Conservation (phyloP, 345 rosid genomes). For the Mercurialis annua region DNA sequence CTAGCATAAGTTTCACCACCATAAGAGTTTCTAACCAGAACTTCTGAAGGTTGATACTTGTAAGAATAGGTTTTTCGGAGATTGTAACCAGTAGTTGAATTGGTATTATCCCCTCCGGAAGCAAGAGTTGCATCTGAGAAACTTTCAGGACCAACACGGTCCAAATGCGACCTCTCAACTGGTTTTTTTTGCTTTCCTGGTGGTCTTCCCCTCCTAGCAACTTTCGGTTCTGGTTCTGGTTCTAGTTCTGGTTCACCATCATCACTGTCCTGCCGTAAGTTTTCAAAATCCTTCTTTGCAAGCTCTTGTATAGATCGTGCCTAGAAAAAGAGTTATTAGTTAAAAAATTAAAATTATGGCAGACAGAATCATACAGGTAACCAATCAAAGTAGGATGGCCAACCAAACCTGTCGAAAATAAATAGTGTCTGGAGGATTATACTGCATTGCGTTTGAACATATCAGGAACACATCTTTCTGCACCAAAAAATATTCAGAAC, state of each 20-base stretch:
- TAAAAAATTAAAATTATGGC: constrained; percentile 14
- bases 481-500: constrained; percentile 23
- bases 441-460: constrained; percentile 93
- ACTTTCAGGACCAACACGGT: constrained; percentile 55
- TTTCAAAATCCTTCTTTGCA: constrained; percentile 89
- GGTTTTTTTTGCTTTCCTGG: constrained; percentile 63
- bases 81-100: constrained; percentile 49
- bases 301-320: constrained; percentile 86
- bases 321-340: constrained; percentile 37
- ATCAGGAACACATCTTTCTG: constrained; percentile 84
- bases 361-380: not conserved
- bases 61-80: constrained; percentile 53
- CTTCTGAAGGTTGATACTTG: constrained; percentile 53
- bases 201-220: constrained; percentile 69
- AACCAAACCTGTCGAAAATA: constrained; percentile 81
- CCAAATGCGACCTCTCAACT: constrained; percentile 50
- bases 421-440: constrained; percentile 88
- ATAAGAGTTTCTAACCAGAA: constrained; percentile 45
- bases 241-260: constrained; percentile 72
- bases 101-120: constrained; percentile 53
- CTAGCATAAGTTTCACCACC: constrained; percentile 47
- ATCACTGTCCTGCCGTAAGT: constrained; percentile 91
- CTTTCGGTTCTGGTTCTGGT: constrained; percentile 40
- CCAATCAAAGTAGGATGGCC: constrained; percentile 3
- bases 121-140: constrained; percentile 65